Evolutionary conservation across 2,329 filamentous ascomycete genomes (phyloP), one percentile per base, ranked within the genome.

Genomic region (Ophiostoma quercus): DNA sequence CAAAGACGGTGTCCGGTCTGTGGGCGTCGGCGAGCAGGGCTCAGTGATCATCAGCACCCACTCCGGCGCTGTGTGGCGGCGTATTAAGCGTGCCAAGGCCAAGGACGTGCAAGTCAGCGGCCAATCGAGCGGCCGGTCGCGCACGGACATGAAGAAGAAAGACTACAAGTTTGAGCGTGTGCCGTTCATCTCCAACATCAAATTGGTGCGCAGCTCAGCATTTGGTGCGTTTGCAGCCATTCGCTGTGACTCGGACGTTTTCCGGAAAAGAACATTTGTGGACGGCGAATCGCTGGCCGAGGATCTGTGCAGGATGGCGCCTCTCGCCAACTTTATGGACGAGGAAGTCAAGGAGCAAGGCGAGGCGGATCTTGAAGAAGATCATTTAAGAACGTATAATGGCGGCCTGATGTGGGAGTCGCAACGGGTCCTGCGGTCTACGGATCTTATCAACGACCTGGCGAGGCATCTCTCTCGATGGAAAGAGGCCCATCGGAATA

Each of bases 141-240:
- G 39, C 9, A 37, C 63, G 3, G 87, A 88, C 29, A 82, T 84
- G 43, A 91, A 88, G 75, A 85, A 87, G 14, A 96, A 96, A 74
- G 93, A 97, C 76, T 97, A 96, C 82, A 99, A 99, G 77, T 99
- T 98, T 74, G 89, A 94, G 75, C 89, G 95, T 70, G 88, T 99
- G 9, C 90, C 95, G 0, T 93, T 91, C 60, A 86, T 99, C 70
- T 97, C 92, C 1, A 89, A 93, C 47, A 92, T 96, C 16, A 85
- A 90, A 41, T 89, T 89, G 3, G 94, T 98, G 8, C 86, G 93
- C 73, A 94, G 93, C 74, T 98, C 95, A 43, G 87, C 90, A 0
- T 96, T 92, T 79, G 95, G 95, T 4, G 92, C 94, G 0, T 98
- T 94, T 81, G 91, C 92, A 43, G 93, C 92, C 2, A 86, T 97